Percentiles rank a stretch among this genome's conserved stretches.
phyloP scores from a whole-genome alignment of 192 early-diverging fungal species.

The Linnemannia hyalina region DNA sequence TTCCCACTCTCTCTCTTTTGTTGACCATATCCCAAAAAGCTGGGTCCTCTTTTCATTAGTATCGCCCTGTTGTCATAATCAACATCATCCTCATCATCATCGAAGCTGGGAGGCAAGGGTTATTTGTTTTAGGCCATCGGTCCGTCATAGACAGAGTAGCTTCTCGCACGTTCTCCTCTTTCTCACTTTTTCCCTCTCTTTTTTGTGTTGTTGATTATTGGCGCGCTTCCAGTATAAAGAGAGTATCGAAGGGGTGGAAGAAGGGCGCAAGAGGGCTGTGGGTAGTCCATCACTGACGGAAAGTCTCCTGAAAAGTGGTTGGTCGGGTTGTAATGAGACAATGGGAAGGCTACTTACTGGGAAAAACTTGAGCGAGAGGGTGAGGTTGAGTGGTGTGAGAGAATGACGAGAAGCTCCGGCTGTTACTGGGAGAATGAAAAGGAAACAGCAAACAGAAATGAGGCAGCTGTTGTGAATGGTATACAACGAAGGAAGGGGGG shows the following conservation, averaged over 20 bases:
- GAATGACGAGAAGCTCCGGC: not conserved
- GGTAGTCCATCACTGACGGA: not conserved
- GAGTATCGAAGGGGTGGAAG: not conserved
- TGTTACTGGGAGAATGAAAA: constrained; percentile 1
- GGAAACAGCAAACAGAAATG: not conserved
- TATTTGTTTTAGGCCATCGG: not conserved
- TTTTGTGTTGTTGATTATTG: not conserved
- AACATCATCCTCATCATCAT: not conserved
- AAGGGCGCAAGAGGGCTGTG: not conserved
- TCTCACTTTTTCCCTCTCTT: not conserved
- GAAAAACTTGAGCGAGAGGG: not conserved
- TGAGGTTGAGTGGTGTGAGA: too few species aligned
- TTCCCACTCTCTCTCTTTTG: not conserved
- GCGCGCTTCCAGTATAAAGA: not conserved
- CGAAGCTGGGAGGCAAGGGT: not conserved
- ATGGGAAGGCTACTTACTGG: not conserved
- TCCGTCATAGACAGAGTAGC: not conserved
- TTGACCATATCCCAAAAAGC: not conserved
- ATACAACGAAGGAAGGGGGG: not conserved
- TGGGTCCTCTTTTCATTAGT: too few species aligned
- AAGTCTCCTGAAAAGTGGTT: not conserved
- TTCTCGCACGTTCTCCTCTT: constrained; percentile 3
- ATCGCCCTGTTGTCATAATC: not conserved
- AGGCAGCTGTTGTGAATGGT: not conserved
- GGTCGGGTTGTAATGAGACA: constrained; percentile 6